Evolutionary conservation across 129 eudicot genomes (phyloP).

Genomic region (Saposhnikovia divaricata): DNA sequence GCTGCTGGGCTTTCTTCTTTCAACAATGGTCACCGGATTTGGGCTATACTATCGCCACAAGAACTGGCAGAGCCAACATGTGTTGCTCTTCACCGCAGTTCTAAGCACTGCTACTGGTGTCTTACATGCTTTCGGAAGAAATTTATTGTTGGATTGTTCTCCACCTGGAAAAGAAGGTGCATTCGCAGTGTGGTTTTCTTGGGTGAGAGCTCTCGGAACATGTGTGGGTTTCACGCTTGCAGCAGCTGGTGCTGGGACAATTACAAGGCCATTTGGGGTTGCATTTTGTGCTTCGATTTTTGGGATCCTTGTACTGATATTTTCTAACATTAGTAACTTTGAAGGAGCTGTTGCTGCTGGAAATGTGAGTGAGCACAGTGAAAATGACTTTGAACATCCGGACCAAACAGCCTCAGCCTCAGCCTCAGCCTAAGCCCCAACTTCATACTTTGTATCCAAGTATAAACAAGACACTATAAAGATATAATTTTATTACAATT

Average conservation of each 20-base stretch:
- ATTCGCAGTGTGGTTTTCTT: slow-evolving; percentile 69
- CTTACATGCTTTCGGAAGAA: slow-evolving; percentile 53
- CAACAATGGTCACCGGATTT: slow-evolving; percentile 47
- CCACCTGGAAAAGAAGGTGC: slow-evolving; percentile 76
- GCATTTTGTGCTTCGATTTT: slow-evolving; percentile 49
- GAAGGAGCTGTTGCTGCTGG: slow-evolving; percentile 81
- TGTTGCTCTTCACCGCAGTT: slow-evolving; percentile 36
- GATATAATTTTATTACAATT: not conserved
- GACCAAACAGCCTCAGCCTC: not conserved
- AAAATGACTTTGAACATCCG: slow-evolving; percentile 18
- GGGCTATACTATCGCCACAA: slow-evolving; percentile 45
- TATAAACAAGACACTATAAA: slow-evolving; percentile 16
- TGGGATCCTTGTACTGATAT: slow-evolving; percentile 51
- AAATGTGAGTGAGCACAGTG: slow-evolving; percentile 39
- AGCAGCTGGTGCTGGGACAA: slow-evolving; percentile 36
- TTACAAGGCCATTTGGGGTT: slow-evolving; percentile 48
- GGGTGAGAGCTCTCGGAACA: slow-evolving; percentile 62
- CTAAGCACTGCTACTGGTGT: slow-evolving; percentile 54
- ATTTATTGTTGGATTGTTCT: slow-evolving; percentile 62
- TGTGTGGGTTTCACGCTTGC: slow-evolving; percentile 63
- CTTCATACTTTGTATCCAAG: slow-evolving; percentile 1
- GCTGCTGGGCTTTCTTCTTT: slow-evolving; percentile 49
- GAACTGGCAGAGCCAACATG: slow-evolving; percentile 36
- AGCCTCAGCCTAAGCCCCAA: not conserved
- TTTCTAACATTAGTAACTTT: slow-evolving; percentile 65